Evolutionary conservation across 148 eudicot genomes (phyloP).

Genomic region (Rhododendron vialii): DNA sequence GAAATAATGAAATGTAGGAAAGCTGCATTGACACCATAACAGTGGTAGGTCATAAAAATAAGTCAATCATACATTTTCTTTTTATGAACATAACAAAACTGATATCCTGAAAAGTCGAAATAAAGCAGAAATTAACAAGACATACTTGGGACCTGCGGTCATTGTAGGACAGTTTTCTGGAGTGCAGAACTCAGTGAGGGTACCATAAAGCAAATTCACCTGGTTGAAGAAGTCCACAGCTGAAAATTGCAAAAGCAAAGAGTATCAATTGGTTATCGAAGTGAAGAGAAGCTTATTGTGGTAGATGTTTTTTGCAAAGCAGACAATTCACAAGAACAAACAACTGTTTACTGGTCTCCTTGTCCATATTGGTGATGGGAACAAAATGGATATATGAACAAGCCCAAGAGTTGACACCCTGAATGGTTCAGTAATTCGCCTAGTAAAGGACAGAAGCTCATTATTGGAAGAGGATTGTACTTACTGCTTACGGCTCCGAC

Average conservation of each 20-base stretch:
- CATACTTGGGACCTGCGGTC: slow-evolving; percentile 99
- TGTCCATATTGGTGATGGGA: background rate
- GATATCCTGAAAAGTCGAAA: background rate
- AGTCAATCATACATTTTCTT: background rate
- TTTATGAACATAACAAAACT: background rate
- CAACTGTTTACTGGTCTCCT: background rate
- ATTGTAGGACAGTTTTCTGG: slow-evolving; percentile 84
- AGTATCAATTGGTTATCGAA: slow-evolving; percentile 8
- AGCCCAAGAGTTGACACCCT: background rate
- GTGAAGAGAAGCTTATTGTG: background rate
- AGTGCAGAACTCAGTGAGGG: slow-evolving; percentile 97
- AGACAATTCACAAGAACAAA: background rate
- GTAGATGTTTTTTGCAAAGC: background rate
- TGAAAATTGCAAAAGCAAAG: slow-evolving; percentile 42
- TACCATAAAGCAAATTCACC: slow-evolving; percentile 97
- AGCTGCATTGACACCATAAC: background rate
- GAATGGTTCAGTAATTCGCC: background rate
- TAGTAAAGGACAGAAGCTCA: background rate
- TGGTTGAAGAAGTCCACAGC: slow-evolving; percentile 99
- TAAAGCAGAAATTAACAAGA: slow-evolving; percentile 8
- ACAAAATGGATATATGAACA: background rate
- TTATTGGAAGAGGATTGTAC: background rate
- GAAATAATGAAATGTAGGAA: background rate
- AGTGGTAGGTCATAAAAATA: background rate
- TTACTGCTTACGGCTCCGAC: background rate